Conservation (phyloP, 257 asterid genomes). For the Lycium barbarum region DNA sequence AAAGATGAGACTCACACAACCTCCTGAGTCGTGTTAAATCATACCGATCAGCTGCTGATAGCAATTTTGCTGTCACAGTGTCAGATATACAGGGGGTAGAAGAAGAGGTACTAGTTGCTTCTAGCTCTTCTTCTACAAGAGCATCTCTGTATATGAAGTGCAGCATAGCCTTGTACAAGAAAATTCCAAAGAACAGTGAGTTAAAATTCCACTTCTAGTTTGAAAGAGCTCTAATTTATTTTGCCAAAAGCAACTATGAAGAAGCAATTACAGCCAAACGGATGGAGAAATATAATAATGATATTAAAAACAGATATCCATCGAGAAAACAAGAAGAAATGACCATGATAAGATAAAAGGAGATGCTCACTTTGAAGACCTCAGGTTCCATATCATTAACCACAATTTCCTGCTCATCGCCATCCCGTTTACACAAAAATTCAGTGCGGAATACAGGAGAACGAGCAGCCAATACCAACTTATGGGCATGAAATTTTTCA, state of each 20-base stretch:
- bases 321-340: neutral
- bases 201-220: slow-evolving; percentile 20
- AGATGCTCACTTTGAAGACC: slow-evolving; percentile 75
- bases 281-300: neutral
- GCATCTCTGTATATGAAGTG: slow-evolving; percentile 89
- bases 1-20: slow-evolving; percentile 91
- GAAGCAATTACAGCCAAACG: slow-evolving; percentile 23
- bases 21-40: slow-evolving; percentile 81
- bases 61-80: slow-evolving; percentile 81
- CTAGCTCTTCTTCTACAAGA: slow-evolving; percentile 76
- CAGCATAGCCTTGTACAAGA: slow-evolving; percentile 78
- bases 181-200: slow-evolving; percentile 15
- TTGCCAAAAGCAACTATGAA: slow-evolving; percentile 6
- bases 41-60: slow-evolving; percentile 93
- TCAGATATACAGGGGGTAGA: slow-evolving; percentile 59
- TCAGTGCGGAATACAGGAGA: slow-evolving; percentile 72
- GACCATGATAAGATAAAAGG: slow-evolving; percentile 13
- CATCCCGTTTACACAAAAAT: slow-evolving; percentile 59
- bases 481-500: slow-evolving; percentile 88
- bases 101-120: slow-evolving; percentile 66
- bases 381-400: slow-evolving; percentile 83
- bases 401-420: slow-evolving; percentile 66
- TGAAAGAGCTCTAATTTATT: slow-evolving; percentile 12
- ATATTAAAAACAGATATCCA: neutral
- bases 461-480: slow-evolving; percentile 95